Evolutionary conservation across 345 rosid species (phyloP).

Genomic region (Bretschneidera sinensis): DNA sequence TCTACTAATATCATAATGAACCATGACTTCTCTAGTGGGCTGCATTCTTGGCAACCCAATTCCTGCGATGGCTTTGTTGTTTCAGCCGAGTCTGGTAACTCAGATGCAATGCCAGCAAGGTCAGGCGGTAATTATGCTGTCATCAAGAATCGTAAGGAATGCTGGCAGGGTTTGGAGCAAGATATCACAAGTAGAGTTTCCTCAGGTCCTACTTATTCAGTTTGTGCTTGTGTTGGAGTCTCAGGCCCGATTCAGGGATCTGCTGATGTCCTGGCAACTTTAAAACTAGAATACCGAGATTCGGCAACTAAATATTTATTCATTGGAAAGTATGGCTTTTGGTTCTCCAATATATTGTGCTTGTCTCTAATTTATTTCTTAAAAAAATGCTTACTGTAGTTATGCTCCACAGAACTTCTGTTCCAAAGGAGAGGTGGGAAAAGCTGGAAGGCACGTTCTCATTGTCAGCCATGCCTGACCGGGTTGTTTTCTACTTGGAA

Average conservation of each 20-base stretch:
- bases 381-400: constrained; percentile 11
- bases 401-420: constrained; percentile 55
- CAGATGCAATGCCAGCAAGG: constrained; percentile 28
- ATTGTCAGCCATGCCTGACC: constrained; percentile 55
- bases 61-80: constrained; percentile 64
- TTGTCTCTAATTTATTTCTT: no score
- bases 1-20: constrained; percentile 51
- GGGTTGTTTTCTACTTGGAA: constrained; percentile 76
- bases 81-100: constrained; percentile 31
- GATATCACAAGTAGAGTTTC: constrained; percentile 67
- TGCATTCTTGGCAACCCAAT: constrained; percentile 69
- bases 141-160: constrained; percentile 68
- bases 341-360: constrained; percentile 15
- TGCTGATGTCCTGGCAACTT: constrained; percentile 69
- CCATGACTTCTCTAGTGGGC: constrained; percentile 73
- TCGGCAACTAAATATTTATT: constrained; percentile 45
- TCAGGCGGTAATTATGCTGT: constrained; percentile 53
- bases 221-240: constrained; percentile 71
- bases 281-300: constrained; percentile 53
- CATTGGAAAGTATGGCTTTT: constrained; percentile 66
- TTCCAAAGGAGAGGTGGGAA: constrained; percentile 62
- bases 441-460: constrained; percentile 72
- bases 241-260: constrained; percentile 55
- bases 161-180: constrained; percentile 96
- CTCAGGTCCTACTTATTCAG: constrained; percentile 48